Percentiles rank a stretch among this genome's conserved stretches.
phyloP scores from a whole-genome alignment of 1,284 basidiomycete species.

The Boletus semigastroideus region DNA sequence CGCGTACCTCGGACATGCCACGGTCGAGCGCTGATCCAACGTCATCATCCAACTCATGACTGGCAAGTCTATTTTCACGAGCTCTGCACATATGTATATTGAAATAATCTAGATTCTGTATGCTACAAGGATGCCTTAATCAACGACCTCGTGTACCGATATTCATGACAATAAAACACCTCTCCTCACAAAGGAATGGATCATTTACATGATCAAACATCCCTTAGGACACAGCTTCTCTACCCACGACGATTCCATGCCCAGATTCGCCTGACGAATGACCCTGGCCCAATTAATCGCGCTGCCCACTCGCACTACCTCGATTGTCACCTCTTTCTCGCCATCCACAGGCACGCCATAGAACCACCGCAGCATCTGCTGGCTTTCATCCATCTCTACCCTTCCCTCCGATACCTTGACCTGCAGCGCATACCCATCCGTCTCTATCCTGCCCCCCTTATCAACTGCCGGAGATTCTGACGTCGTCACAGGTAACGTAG shows the following conservation, averaged over 20 bases:
- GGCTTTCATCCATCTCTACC: conserved; percentile 57
- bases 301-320: conserved; percentile 63
- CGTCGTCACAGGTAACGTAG: conserved; percentile 19
- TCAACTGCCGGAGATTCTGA: not conserved
- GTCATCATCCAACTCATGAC: conserved; percentile 10
- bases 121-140: conserved; percentile 5
- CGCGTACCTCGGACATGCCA: conserved; percentile 2
- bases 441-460: conserved; percentile 12
- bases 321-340: conserved; percentile 59
- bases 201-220: conserved; percentile 27
- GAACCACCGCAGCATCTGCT: conserved; percentile 82
- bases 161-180: conserved; percentile 10
- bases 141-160: conserved; percentile 1
- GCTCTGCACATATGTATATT: not conserved
- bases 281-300: conserved; percentile 43
- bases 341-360: conserved; percentile 64
- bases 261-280: not conserved
- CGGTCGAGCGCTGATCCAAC: not conserved
- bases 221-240: conserved; percentile 14
- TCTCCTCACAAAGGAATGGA: not conserved
- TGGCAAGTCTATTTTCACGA: not conserved
- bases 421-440: conserved; percentile 39
- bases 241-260: conserved; percentile 8
- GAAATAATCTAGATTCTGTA: conserved; percentile 1
- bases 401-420: conserved; percentile 65